phyloP scores from a whole-genome alignment of 2,329 filamentous ascomycete species.

The Colletotrichum tamarilloi region DNA sequence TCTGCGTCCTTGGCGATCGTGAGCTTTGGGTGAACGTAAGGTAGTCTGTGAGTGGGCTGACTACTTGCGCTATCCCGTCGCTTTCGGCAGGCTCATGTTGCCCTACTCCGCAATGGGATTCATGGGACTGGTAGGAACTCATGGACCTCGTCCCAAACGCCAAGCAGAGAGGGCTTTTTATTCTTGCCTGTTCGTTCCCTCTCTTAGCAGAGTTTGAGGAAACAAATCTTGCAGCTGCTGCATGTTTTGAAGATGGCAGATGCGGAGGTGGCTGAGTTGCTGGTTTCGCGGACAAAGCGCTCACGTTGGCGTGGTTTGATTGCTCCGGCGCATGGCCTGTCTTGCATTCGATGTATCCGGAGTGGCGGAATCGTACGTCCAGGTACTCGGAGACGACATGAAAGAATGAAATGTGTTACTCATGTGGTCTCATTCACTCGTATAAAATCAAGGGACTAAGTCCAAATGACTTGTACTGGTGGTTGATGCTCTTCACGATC shows the following conservation, averaged over 20 bases:
- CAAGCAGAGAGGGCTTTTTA: not conserved
- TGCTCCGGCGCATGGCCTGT: not conserved
- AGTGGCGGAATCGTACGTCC: not conserved
- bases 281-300: not conserved
- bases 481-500: too few species aligned
- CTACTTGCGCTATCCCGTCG: not conserved
- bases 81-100: not conserved
- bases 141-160: not conserved
- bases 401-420: too few species aligned
- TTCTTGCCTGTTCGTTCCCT: not conserved
- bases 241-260: not conserved
- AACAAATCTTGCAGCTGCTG: not conserved
- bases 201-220: not conserved
- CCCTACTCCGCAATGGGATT: too few species aligned
- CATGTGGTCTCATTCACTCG: too few species aligned
- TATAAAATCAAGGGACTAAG: too few species aligned
- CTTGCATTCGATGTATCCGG: not conserved
- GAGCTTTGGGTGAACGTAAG: too few species aligned
- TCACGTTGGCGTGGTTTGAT: not conserved
- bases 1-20: not conserved
- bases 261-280: not conserved
- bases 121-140: too few species aligned
- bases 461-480: too few species aligned
- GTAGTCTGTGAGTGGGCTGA: not conserved
- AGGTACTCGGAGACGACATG: too few species aligned